phyloP scores from a whole-genome alignment of 169 alveolate species.

The Cystoisospora suis region DNA sequence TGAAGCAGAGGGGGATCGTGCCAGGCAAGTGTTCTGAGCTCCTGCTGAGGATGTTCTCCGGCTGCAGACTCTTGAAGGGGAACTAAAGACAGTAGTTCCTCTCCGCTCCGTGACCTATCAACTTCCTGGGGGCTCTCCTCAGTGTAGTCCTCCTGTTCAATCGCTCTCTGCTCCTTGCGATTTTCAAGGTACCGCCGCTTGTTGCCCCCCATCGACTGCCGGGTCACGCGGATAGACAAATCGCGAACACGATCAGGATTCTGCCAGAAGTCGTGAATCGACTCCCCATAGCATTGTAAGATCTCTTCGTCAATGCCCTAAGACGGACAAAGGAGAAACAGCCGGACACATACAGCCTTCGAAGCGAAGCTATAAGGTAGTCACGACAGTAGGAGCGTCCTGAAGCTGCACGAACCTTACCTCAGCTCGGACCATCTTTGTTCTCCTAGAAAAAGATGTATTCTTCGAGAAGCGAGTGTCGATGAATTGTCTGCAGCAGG shows the following conservation, averaged over 20 bases:
- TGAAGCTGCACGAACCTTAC: neutral
- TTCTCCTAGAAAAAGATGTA: slow-evolving; percentile 44
- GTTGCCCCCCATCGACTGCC: slow-evolving; percentile 36
- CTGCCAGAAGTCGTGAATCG: slow-evolving; percentile 47
- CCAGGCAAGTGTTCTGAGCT: neutral
- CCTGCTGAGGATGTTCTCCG: neutral
- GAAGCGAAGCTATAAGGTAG: too few species aligned
- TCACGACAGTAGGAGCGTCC: too few species aligned
- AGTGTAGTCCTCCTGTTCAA: neutral
- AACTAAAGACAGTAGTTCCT: neutral
- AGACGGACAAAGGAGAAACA: neutral
- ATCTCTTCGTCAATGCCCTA: slow-evolving; percentile 48
- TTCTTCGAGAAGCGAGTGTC: slow-evolving; percentile 58
- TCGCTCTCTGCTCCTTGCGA: neutral
- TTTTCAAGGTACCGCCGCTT: neutral
- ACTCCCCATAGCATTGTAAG: slow-evolving; percentile 45
- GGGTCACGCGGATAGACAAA: slow-evolving; percentile 38
- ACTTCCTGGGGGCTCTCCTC: neutral
- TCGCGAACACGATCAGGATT: slow-evolving; percentile 45
- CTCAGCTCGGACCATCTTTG: slow-evolving; percentile 57
- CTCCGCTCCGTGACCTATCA: neutral
- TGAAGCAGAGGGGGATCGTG: neutral
- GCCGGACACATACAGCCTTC: neutral
- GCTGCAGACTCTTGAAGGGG: neutral
- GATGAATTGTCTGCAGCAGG: slow-evolving; percentile 32